A percentile compares a stretch with the other conserved stretches of the same genome.
These are phyloP conservation scores for Amylostereum chailletii DNA, from an alignment of 1,284 basidiomycete genomes.

Conservation along the genomic window DNA sequence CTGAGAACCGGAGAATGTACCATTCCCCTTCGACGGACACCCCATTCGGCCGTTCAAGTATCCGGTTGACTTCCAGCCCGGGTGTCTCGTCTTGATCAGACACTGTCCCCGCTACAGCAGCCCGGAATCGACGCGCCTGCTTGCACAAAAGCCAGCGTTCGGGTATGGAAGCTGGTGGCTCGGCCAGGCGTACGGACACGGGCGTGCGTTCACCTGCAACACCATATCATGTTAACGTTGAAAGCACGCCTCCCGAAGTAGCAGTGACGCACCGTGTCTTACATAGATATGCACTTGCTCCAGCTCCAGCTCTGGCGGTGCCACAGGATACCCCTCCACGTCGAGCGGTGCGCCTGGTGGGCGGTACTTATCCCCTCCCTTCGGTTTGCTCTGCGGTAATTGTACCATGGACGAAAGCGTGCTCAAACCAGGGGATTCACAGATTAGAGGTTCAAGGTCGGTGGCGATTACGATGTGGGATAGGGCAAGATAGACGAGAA, in stretches of 20 bases:
- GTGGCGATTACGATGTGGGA: background rate
- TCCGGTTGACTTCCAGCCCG: conserved; percentile 22
- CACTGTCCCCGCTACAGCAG: conserved; percentile 30
- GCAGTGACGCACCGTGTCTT: conserved; percentile 53
- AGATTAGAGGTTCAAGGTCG: background rate
- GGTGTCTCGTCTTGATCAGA: background rate
- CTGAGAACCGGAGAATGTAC: conserved; percentile 28
- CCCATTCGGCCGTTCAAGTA: conserved; percentile 53
- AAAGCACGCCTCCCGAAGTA: background rate
- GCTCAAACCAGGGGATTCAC: too few species aligned
- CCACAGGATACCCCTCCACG: conserved; percentile 48
- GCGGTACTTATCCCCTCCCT: conserved; percentile 3
- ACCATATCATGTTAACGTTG: background rate
- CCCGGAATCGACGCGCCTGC: conserved; percentile 43
- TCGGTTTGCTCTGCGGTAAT: background rate
- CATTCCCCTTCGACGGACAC: conserved; percentile 49
- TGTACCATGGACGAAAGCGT: too few species aligned
- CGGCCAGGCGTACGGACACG: conserved; percentile 54
- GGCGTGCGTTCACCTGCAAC: conserved; percentile 62
- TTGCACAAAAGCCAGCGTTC: conserved; percentile 66
- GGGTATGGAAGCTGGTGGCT: conserved; percentile 56
- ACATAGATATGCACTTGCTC: conserved; percentile 70
- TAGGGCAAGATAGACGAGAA: background rate
- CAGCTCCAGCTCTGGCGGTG: conserved; percentile 46
- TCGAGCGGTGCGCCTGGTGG: conserved; percentile 41